Base-by-base conservation (phyloP, 208 protist genomes). In the Crithidia sp. region DNA sequence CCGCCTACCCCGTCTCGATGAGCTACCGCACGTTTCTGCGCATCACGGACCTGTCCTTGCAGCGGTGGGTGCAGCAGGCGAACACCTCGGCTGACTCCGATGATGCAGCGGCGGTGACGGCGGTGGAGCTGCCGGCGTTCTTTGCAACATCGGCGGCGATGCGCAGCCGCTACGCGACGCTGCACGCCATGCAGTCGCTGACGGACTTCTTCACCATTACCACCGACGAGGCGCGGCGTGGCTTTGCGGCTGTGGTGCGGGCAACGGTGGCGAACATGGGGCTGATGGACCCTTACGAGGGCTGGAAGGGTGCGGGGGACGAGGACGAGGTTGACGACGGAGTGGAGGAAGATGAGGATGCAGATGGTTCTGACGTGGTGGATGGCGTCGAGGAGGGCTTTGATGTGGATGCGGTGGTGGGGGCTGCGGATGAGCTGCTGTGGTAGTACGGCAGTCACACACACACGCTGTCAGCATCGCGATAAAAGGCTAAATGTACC, bases 41-140 rank as follows among this genome's bases (percentile, higher is more conserved):
- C 39, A 70, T 93, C 47, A 95, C 90, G 16, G 86, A 95, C 68
- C 82, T 92, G 70, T 77, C 90, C 12, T 66, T 95, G 64, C 78
- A 76, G 76, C 76, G 67, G 55, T 77, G 82, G 54, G 71, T 74
- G 43, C 41, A 58, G 17, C 37, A 67, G 37, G 7, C 12, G 17
- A 19, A 36, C 8, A 56, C 59, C 6, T 13, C 12, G 0, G 16
- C 19, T 2, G 66, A 63, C 47, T 7, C 54, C 7, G 41, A 50
- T 7, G 61, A 58, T 9, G 45, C 62, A 19, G 53, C 3, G 14
- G 1, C 17, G 43, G 14, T 12, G 52, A 28, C 5, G 43, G 28
- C 49, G 36, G 50, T 68, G 43, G 36, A 70, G 67, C 64, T 79
- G 44, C 74, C 74, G 47, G 74, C 74, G 36, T 79, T 47, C 55